Base-by-base conservation (phyloP, 371 early-diverging fungal species). In the Apophysomyces ossiformis region DNA sequence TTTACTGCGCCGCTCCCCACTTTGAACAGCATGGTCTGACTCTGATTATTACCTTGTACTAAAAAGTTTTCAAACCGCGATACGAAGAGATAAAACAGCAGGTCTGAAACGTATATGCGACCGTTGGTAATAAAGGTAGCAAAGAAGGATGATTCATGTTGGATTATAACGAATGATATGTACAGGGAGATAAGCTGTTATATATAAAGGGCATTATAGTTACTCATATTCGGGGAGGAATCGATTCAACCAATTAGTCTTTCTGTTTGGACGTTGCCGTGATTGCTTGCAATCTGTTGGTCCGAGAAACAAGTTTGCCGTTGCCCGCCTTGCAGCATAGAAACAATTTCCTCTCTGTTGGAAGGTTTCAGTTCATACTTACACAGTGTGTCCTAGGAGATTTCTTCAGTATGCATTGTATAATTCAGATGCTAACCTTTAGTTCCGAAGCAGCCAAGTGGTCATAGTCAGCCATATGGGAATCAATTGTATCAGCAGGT, bases 311-410 rank as follows among this genome's bases (percentile, higher is more conserved):
- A 26, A 50, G 11, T 26, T 50, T 50, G 54, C 1, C 21, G 54
- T 26, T 26, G 21, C 21, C 16, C 21, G 54, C 21, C 21, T 50
- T 50, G 54, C 54, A 50, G 54, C 21, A 21, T 21, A 21, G 54
- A 45, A 44, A 61, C 45, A 44, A 61, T 61, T 7, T 61, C 61
- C n/a, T 43, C 45, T 45, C 44, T 41, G 36, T 43, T 18, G 36
- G 61, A 45, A 21, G 61, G 61, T 46, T 61, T 61, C 46, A 61
- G 32, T 26, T 46, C 61, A 61, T 61, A 61, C 46, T 45, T 61
- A 26, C 37, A 26, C 16, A 61, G 26, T 43, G 45, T 35, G 35
- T 61, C 45, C 61, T 61, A 61, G 36, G 7, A 3, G 9, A 4
- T 9, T 7, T 50, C 9, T 61, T 41, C 21, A 43, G 8, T 45